A percentile compares a stretch with the other conserved stretches of the same genome.
These are phyloP conservation scores for Candida albicans DNA, from an alignment of 1,139 yeast genomes.

Conservation along the genomic window DNA sequence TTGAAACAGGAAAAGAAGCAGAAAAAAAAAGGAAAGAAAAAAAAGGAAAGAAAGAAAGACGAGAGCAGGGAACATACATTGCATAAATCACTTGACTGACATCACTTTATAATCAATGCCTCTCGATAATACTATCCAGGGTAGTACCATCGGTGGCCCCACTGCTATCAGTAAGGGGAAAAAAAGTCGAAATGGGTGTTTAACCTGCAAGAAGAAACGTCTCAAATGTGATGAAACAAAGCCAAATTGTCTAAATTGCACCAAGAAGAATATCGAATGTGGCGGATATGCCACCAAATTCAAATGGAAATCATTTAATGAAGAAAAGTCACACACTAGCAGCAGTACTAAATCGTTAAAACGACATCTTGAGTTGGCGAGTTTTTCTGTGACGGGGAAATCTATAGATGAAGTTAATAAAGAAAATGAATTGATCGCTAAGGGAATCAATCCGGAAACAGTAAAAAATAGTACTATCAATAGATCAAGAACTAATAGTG, in stretches of 20 bases:
- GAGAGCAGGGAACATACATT: too few relatives aligned
- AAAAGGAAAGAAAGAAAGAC: too few relatives aligned
- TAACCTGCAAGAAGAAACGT: conserved; percentile 81
- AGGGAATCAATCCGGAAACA: conserved; percentile 47
- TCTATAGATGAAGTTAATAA: conserved; percentile 48
- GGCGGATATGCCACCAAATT: conserved; percentile 65
- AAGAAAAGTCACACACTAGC: conserved; percentile 7
- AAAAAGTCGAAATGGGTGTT: conserved; percentile 80
- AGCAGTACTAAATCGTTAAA: conserved; percentile 20
- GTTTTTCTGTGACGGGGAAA: conserved; percentile 54
- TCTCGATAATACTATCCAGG: background rate
- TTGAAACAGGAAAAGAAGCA: too few relatives aligned
- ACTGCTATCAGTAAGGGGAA: background rate
- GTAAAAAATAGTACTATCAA: conserved; percentile 12
- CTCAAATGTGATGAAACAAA: conserved; percentile 90
- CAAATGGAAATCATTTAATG: conserved; percentile 60
- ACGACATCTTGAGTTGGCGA: conserved; percentile 52
- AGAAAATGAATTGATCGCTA: conserved; percentile 48
- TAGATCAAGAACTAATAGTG: conserved; percentile 11
- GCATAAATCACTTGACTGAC: too few relatives aligned
- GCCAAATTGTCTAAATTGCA: conserved; percentile 78
- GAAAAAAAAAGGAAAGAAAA: too few relatives aligned
- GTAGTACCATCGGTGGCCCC: background rate
- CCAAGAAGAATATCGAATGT: conserved; percentile 74
- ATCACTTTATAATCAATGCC: too few relatives aligned